A percentile compares a stretch with the other conserved stretches of the same genome.
Conservation (phyloP, 2,329 filamentous ascomycete genomes). For the Sporothrix inflata region DNA sequence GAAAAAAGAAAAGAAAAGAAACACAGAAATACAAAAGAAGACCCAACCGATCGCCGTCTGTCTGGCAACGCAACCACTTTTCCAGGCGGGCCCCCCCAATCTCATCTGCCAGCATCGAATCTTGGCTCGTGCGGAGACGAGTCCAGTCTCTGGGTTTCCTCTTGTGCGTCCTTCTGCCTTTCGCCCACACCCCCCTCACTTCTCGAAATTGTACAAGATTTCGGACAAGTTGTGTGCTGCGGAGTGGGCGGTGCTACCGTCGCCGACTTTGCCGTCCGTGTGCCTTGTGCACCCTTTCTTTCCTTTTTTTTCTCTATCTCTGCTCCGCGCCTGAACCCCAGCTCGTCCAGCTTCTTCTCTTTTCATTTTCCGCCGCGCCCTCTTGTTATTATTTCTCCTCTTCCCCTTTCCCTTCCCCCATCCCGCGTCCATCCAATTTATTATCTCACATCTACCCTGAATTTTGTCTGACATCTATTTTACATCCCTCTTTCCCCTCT, state of each 20-base stretch:
- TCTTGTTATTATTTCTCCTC: neutral
- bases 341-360: constrained; percentile 12
- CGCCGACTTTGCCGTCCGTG: constrained; percentile 13
- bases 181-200: neutral
- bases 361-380: neutral
- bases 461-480: neutral
- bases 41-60: neutral
- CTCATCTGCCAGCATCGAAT: constrained; percentile 14
- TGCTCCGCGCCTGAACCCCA: neutral
- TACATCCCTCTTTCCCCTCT: neutral
- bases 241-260: constrained; percentile 2
- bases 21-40: neutral
- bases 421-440: neutral
- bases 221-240: neutral
- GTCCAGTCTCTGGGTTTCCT: neutral
- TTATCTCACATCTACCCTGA: neutral
- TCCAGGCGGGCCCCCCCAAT: neutral
- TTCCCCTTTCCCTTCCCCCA: neutral
- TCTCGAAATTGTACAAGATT: constrained; percentile 3
- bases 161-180: neutral
- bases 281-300: neutral
- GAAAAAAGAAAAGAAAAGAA: neutral
- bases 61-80: neutral
- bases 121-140: constrained; percentile 14
- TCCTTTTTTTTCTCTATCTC: neutral